These are phyloP conservation scores for Lolium rigidum DNA, from an alignment of 176 grass and related monocot species.

Conservation along the genomic window DNA sequence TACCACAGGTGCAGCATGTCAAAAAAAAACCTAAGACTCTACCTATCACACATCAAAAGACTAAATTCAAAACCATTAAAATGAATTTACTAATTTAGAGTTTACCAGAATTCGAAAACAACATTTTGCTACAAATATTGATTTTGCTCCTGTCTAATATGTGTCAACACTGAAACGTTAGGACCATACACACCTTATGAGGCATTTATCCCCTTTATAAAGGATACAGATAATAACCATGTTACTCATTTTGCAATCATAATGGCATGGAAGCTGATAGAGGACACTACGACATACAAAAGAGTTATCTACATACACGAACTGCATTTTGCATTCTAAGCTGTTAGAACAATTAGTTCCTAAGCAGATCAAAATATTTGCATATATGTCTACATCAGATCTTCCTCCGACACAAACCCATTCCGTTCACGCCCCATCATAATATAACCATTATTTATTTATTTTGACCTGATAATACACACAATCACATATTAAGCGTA, in stretches of 20 bases:
- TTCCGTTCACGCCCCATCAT: not conserved
- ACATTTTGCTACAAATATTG: not conserved
- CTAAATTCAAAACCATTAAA: not conserved
- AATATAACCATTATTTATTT: not conserved
- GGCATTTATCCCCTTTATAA: constrained; percentile 8
- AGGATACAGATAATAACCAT: not conserved
- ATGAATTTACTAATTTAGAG: not conserved
- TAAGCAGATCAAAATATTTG: not conserved
- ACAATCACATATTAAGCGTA: not conserved
- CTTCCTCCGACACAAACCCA: not conserved
- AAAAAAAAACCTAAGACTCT: not conserved
- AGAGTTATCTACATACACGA: not conserved
- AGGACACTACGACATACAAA: not conserved
- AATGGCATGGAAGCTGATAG: not conserved
- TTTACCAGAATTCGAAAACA: not conserved
- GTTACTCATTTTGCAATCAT: not conserved
- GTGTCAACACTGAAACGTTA: not conserved
- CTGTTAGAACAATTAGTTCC: not conserved
- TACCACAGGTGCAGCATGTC: not conserved
- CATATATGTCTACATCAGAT: not conserved
- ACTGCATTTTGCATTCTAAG: not conserved
- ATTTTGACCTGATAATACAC: too few relatives aligned
- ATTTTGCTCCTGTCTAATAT: not conserved
- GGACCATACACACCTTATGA: not conserved
- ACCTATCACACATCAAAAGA: constrained; percentile 6